Percentiles rank a stretch among this genome's conserved stretches.
Conservation (phyloP, 139 green algal genomes). For the Tetradesmus obliquus region DNA sequence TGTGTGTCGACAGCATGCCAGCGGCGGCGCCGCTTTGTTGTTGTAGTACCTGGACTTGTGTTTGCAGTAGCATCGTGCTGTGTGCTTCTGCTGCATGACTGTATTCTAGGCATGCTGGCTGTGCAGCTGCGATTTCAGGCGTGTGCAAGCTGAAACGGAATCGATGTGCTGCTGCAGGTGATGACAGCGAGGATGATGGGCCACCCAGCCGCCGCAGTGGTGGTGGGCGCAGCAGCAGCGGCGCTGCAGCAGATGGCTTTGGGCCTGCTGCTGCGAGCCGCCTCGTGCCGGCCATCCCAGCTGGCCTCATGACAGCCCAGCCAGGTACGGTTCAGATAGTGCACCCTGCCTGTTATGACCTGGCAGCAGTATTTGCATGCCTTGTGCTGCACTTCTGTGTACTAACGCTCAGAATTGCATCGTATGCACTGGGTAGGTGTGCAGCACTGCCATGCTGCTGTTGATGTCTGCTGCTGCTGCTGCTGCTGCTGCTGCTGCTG, state of each 20-base stretch:
- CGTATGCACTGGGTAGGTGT: too few species aligned
- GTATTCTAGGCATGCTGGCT: not conserved
- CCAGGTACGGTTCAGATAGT: not conserved
- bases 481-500: not conserved
- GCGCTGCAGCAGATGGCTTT: not conserved
- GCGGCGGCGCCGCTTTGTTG: too few species aligned
- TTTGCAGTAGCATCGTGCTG: too few species aligned
- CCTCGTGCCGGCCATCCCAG: not conserved
- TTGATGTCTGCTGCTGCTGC: not conserved
- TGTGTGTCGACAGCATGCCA: too few species aligned
- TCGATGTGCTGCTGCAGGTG: not conserved
- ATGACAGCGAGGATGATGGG: constrained; percentile 7
- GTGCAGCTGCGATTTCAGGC: not conserved
- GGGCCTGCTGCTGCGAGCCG: not conserved
- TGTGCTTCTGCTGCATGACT: not conserved
- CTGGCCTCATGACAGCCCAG: not conserved
- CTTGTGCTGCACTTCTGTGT: too few species aligned
- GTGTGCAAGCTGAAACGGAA: not conserved
- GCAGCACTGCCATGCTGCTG: not conserved
- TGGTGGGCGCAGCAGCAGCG: not conserved
- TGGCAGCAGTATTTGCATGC: too few species aligned
- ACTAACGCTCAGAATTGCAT: too few species aligned
- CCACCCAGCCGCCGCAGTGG: not conserved
- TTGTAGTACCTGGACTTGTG: too few species aligned
- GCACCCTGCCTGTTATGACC: too few species aligned